Evolutionary conservation across 805 yeast genomes (phyloP).

Genomic region (Saccharomycopsis guyanensis): DNA sequence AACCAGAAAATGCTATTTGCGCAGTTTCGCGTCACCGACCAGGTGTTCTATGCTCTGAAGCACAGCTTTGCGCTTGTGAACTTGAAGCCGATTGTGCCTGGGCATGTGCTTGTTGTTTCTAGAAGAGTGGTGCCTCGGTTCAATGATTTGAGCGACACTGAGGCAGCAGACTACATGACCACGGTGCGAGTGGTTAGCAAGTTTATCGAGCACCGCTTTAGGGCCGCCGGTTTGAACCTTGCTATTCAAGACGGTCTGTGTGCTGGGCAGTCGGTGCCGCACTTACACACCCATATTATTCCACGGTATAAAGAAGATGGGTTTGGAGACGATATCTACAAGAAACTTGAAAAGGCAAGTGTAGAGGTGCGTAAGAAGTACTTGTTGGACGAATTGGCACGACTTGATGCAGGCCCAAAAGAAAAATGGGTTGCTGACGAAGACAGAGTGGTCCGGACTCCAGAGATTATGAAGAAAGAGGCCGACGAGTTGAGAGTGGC

Average conservation of each 20-base stretch:
- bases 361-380: slow-evolving; percentile 28
- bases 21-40: slow-evolving; percentile 47
- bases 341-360: slow-evolving; percentile 55
- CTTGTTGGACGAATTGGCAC: slow-evolving; percentile 27
- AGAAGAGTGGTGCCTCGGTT: slow-evolving; percentile 58
- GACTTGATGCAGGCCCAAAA: slow-evolving; percentile 24
- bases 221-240: slow-evolving; percentile 78
- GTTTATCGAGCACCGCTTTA: slow-evolving; percentile 57
- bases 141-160: slow-evolving; percentile 63
- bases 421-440: slow-evolving; percentile 32
- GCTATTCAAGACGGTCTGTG: slow-evolving; percentile 96
- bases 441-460: slow-evolving; percentile 48
- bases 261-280: slow-evolving; percentile 96
- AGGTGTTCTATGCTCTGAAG: slow-evolving; percentile 51
- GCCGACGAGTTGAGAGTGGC: background rate
- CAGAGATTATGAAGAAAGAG: slow-evolving; percentile 64
- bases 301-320: slow-evolving; percentile 62
- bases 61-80: slow-evolving; percentile 82
- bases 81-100: slow-evolving; percentile 86
- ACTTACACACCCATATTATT: slow-evolving; percentile 86
- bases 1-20: slow-evolving; percentile 35
- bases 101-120: slow-evolving; percentile 85
- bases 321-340: slow-evolving; percentile 68
- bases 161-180: slow-evolving; percentile 66
- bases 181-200: slow-evolving; percentile 65